A percentile compares a stretch with the other conserved stretches of the same genome.
Conservation (phyloP, 2,329 filamentous ascomycete genomes). For the Aschersonia sp. region DNA sequence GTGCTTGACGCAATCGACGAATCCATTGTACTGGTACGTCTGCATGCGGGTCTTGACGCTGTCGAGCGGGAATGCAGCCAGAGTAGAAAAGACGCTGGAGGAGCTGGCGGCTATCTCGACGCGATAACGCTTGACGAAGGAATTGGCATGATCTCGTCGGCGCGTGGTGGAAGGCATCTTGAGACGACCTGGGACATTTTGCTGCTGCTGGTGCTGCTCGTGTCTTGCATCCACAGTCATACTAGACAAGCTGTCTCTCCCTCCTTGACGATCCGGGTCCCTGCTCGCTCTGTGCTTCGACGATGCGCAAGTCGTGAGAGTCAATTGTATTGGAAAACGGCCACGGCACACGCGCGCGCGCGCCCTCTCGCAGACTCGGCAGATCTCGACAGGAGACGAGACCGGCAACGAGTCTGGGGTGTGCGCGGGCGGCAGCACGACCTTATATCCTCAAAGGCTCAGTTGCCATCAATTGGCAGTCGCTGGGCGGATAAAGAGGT, state of each 20-base stretch:
- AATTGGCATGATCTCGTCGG: conserved; percentile 18
- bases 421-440: conserved; percentile 8
- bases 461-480: conserved; percentile 5
- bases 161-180: conserved; percentile 13
- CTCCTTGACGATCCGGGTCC: conserved; percentile 1
- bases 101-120: conserved; percentile 68
- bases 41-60: conserved; percentile 87
- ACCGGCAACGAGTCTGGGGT: conserved; percentile 5
- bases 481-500: background rate
- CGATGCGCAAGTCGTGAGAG: background rate
- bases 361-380: conserved; percentile 6
- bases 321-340: background rate
- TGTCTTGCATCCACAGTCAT: conserved; percentile 20
- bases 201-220: conserved; percentile 12
- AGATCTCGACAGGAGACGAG: conserved; percentile 5
- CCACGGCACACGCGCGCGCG: conserved; percentile 3
- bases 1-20: conserved; percentile 57
- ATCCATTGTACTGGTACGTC: conserved; percentile 66
- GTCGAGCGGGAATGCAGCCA: conserved; percentile 73
- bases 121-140: conserved; percentile 58
- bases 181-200: conserved; percentile 22
- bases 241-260: conserved; percentile 9
- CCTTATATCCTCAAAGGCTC: conserved; percentile 2
- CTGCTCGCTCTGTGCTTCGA: background rate
- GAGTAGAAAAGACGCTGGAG: conserved; percentile 65